Evolutionary conservation across 345 rosid species (phyloP).

Genomic region (Passiflora organensis): DNA sequence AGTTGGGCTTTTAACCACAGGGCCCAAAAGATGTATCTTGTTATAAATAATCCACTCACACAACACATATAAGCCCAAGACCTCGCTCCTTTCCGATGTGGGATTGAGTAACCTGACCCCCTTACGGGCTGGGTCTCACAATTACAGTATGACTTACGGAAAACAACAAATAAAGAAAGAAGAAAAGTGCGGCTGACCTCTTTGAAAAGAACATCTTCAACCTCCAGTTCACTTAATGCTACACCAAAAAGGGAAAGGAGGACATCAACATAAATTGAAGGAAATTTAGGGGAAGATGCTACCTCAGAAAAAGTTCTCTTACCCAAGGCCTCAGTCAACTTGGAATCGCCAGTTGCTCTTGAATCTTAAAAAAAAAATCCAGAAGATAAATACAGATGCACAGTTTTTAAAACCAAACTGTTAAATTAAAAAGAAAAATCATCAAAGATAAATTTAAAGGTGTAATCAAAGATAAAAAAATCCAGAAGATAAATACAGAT

Average conservation of each 20-base stretch:
- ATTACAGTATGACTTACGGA: not conserved
- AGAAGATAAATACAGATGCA: not conserved
- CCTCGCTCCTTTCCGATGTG: too few species aligned
- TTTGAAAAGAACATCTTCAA: slow-evolving; percentile 88
- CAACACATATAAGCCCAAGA: too few species aligned
- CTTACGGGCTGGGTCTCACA: too few species aligned
- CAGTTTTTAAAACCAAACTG: too few species aligned
- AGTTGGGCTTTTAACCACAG: too few species aligned
- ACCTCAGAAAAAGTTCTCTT: slow-evolving; percentile 26
- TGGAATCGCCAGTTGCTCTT: slow-evolving; percentile 54
- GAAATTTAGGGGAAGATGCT: not conserved
- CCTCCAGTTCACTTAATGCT: slow-evolving; percentile 68
- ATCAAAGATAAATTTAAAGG: too few species aligned
- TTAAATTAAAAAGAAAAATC: too few species aligned
- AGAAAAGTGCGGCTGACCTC: slow-evolving; percentile 45
- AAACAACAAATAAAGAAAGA: not conserved
- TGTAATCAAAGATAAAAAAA: too few species aligned
- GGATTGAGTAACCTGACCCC: too few species aligned
- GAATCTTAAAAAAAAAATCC: slow-evolving; percentile 46
- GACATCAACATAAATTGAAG: not conserved
- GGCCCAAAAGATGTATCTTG: too few species aligned
- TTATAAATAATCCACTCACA: too few species aligned
- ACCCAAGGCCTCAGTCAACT: slow-evolving; percentile 74
- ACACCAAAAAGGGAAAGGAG: not conserved
- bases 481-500: too few species aligned